Evolutionary conservation across 768 basidiomycete genomes (phyloP), one percentile per base, ranked within the genome.

Genomic region (Mycena rebaudengoi): DNA sequence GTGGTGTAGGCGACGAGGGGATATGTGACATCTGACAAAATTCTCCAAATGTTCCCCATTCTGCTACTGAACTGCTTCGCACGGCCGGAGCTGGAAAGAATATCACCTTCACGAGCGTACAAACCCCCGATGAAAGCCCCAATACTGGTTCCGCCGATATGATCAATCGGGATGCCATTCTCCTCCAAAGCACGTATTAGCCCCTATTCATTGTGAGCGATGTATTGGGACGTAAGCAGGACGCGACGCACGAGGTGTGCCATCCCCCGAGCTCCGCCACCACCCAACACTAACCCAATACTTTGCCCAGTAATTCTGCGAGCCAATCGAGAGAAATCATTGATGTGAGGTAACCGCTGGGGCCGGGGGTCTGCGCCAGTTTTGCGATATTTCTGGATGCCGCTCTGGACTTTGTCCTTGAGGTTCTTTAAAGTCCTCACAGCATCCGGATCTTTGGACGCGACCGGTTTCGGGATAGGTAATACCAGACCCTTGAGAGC

Each of bases 11-110:
- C 92, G 46, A 95, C 93, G 37, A 95, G 87, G 5, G 94, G 94
- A 74, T 94, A 97, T 2, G 94, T 96, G 32, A 99, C 90, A 75
- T 99, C 97, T 4, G 89, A 96, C 46, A 99, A 78, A 52, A 98
- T 88, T 55, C 96, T 84, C 95, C 95, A 98, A 56, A 98, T 89
- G 68, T 95, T 96, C 13, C 91, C 86, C 96, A 99, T 95, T 65
- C 98, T 80, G 12, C 88, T 86, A 68, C 92, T 91, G 77, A 99
- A 98, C 58, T 95, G 93, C 75, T 97, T 99, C 26, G 94, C 88
- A 48, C 96, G 86, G 2, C 91, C 96, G 7, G 91, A 82, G 61
- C 88, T 90, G 25, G 92, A 92, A 52, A 99, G 86, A 29, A 98
- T 78, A 73, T 99, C 94, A 29, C 93, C 95, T 73, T 98, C 96